Evolutionary conservation across 352 stramenopile genomes (phyloP).

Genomic region (Globisporangium spinosum): DNA sequence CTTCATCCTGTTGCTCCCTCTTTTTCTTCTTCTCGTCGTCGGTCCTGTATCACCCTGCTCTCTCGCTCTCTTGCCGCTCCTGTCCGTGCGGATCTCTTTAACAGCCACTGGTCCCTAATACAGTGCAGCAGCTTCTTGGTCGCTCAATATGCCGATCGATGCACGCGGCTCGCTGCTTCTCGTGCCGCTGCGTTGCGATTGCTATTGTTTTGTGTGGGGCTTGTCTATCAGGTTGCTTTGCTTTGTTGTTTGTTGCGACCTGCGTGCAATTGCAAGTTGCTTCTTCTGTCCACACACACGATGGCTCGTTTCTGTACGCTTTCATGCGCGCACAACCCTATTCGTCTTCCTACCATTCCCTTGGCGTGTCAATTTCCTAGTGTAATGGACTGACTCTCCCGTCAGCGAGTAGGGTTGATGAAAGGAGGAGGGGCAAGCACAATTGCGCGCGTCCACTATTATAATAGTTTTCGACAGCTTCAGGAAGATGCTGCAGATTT

Average conservation of each 20-base stretch:
- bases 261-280: background rate
- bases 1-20: slow-evolving; percentile 13
- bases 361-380: slow-evolving; percentile 2
- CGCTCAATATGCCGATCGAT: background rate
- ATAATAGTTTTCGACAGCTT: background rate
- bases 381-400: slow-evolving; percentile 15
- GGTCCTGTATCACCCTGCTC: background rate
- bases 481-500: background rate
- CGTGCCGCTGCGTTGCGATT: background rate
- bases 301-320: background rate
- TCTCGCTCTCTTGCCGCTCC: background rate
- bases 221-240: background rate
- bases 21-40: no score
- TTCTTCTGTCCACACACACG: background rate
- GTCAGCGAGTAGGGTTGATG: slow-evolving; percentile 4
- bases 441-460: background rate
- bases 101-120: background rate
- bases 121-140: background rate
- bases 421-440: no score
- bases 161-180: background rate
- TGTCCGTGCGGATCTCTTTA: background rate
- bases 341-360: background rate
- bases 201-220: background rate
- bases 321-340: background rate
- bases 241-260: background rate